A percentile compares a stretch with the other conserved stretches of the same genome.
Conservation (phyloP, 1,139 yeast genomes). For the Hansenula lynferdii region DNA sequence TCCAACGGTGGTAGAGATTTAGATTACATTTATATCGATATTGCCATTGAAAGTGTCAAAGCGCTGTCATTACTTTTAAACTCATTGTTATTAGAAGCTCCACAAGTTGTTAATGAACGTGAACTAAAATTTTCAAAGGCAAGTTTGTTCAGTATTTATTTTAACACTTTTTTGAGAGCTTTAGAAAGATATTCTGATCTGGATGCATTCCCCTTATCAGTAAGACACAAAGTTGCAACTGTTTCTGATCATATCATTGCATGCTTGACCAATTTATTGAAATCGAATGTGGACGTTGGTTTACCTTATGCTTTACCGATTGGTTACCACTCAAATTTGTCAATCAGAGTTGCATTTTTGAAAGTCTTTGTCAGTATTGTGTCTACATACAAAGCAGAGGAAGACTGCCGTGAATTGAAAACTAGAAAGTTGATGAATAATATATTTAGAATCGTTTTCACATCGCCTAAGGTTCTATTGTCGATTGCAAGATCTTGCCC, state of each 20-base stretch:
- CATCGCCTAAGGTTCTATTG: constrained; percentile 28
- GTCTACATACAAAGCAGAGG: constrained; percentile 31
- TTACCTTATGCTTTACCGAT: constrained; percentile 71
- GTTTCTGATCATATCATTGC: constrained; percentile 64
- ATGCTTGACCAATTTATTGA: constrained; percentile 64
- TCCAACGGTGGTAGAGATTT: constrained; percentile 36
- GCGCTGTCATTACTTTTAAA: constrained; percentile 53
- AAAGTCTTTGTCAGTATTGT: constrained; percentile 73
- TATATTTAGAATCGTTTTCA: constrained; percentile 17
- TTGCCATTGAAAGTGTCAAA: constrained; percentile 62
- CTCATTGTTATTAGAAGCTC: constrained; percentile 54
- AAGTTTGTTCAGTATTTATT: constrained; percentile 65
- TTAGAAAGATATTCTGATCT: constrained; percentile 51
- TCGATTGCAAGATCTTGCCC: constrained; percentile 45
- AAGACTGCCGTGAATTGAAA: constrained; percentile 15
- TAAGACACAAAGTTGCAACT: constrained; percentile 48
- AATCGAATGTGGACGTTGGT: constrained; percentile 74
- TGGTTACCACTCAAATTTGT: constrained; percentile 66
- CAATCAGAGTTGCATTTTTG: constrained; percentile 66
- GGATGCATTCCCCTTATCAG: constrained; percentile 29
- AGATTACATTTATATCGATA: constrained; percentile 54
- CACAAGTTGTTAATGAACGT: constrained; percentile 52
- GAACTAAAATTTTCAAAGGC: constrained; percentile 57
- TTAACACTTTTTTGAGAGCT: constrained; percentile 65
- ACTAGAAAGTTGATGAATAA: constrained; percentile 4